Evolutionary conservation across 768 basidiomycete species (phyloP).

Genomic region (Leccinum barrowsii): DNA sequence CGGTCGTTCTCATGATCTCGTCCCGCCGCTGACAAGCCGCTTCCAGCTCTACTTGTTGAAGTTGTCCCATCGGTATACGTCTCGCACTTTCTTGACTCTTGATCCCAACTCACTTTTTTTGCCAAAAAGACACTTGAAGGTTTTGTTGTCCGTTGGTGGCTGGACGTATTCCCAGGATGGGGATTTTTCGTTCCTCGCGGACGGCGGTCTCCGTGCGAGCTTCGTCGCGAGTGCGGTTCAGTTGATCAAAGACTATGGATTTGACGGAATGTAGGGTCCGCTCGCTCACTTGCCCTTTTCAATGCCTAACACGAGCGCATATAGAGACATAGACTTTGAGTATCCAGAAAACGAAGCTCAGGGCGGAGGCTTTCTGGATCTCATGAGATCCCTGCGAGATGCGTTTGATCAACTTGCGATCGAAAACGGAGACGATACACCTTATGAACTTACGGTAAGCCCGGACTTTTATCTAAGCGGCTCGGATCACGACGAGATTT

Average conservation of each 20-base stretch:
- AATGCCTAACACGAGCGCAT: not conserved
- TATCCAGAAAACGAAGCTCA: conserved; percentile 58
- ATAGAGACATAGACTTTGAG: conserved; percentile 75
- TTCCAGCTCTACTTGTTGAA: conserved; percentile 50
- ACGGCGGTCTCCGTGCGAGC: conserved; percentile 44
- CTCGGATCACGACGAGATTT: conserved; percentile 1
- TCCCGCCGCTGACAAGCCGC: not conserved
- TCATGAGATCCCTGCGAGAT: conserved; percentile 57
- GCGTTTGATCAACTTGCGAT: conserved; percentile 58
- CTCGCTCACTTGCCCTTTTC: not conserved
- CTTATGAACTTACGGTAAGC: conserved; percentile 54
- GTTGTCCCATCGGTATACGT: conserved; percentile 43
- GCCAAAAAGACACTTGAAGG: conserved; percentile 41
- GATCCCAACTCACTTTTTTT: not conserved
- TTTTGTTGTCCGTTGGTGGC: conserved; percentile 53
- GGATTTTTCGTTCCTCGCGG: conserved; percentile 64
- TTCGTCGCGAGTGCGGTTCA: conserved; percentile 63
- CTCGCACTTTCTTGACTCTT: not conserved
- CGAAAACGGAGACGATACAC: conserved; percentile 56
- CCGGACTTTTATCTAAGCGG: not conserved
- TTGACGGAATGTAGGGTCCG: conserved; percentile 68
- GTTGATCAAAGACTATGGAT: conserved; percentile 69
- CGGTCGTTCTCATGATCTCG: not conserved
- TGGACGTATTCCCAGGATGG: conserved; percentile 71
- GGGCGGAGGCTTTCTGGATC: conserved; percentile 64